Evolutionary conservation across 1,284 basidiomycete species (phyloP), one percentile per base, ranked within the genome.

Genomic region (Spongiforma sp.): DNA sequence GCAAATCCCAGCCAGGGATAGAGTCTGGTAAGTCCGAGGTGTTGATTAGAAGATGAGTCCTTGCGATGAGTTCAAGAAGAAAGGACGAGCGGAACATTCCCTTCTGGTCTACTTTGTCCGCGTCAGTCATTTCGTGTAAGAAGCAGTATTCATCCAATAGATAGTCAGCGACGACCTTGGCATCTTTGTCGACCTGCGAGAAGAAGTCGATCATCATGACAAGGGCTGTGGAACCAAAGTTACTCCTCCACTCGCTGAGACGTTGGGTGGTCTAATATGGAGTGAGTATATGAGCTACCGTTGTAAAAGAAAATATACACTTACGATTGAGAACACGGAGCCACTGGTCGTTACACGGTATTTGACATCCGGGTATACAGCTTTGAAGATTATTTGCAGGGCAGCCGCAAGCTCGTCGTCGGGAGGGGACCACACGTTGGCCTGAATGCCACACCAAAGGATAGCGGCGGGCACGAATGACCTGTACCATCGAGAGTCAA

Each of bases 171-270:
- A 37, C n/a, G 5, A 24, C 14, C 5, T 56, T 1, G 34, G 37
- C 34, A 21, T 37, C 54, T 26, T 56, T 24, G 28, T 54, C 33
- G 11, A 37, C 4, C 26, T 56, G 36, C 3, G 43, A 53, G 24
- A 68, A 37, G 8, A 68, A 68, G 41, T 61, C n/a, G 1, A 66
- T 36, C 12, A 62, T 50, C n/a, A 59, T 46, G 30, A 48, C 6
- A 4, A 62, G 48, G 32, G 59, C 54, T 3, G 59, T 66, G 10
- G 60, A 68, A 2, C 64, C 59, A 17, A 69, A 58, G 33, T 57
- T 30, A 10, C 57, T 68, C 14, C 5, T 11, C 67, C 67, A 68
- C 50, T 69, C 24, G 1, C 57, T 58, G 26, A 68, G 36, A 24
- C 2, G 10, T 48, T 68, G 64, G 24, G 36, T 41, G 1, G 24